These are phyloP conservation scores for Salvia miltiorrhiza DNA, from an alignment of 257 asterid genomes.

Conservation along the genomic window DNA sequence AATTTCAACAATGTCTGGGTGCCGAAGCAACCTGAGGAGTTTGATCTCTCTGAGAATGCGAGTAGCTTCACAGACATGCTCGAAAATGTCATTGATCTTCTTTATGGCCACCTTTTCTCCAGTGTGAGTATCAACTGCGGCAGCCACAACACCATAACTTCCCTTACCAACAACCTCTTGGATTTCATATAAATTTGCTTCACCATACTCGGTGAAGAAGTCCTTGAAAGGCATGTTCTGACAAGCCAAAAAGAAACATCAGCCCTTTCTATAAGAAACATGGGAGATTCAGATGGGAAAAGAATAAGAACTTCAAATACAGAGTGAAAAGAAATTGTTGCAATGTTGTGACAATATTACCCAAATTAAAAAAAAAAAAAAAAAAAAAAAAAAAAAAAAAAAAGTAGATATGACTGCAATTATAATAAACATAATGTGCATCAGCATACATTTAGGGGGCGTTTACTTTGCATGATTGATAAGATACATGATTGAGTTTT, in stretches of 20 bases:
- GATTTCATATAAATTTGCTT: conserved; percentile 76
- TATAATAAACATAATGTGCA: background rate
- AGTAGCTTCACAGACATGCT: conserved; percentile 96
- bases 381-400: too few species aligned
- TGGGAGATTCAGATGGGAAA: background rate
- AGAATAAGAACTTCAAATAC: background rate
- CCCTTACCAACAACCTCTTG: conserved; percentile 99
- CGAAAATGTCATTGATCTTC: conserved; percentile 83
- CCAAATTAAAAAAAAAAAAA: too few species aligned
- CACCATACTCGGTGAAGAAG: conserved; percentile 95
- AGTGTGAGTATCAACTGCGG: conserved; percentile 94
- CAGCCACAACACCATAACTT: conserved; percentile 94
- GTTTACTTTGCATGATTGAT: too few species aligned
- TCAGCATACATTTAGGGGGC: background rate
- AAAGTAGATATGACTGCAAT: background rate
- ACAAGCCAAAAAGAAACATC: conserved; percentile 17
- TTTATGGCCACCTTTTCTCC: conserved; percentile 96
- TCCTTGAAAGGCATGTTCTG: conserved; percentile 81
- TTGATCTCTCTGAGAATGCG: conserved; percentile 95
- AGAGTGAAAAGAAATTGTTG: background rate
- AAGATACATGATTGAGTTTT: too few species aligned
- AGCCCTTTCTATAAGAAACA: conserved; percentile 6
- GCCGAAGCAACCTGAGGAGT: conserved; percentile 84
- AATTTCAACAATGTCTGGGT: conserved; percentile 93
- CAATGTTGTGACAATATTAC: background rate